Conservation (phyloP, 2,329 filamentous ascomycete species). For the Trichophyton equinum region DNA sequence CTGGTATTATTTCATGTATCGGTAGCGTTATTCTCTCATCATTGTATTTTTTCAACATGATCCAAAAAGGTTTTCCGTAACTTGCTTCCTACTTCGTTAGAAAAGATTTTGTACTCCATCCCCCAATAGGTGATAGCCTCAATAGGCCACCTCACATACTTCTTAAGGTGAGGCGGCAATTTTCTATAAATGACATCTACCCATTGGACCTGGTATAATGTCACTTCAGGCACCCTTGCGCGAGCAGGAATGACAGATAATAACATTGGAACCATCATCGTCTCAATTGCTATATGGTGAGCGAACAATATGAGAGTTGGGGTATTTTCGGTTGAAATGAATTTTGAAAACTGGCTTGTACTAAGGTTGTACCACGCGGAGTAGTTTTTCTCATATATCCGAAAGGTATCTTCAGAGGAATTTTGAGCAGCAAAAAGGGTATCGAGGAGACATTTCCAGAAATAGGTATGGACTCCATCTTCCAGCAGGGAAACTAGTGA, state of each 20-base stretch:
- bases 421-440: neutral
- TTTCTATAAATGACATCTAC: neutral
- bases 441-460: neutral
- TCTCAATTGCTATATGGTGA: neutral
- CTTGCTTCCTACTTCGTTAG: neutral
- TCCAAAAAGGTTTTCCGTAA: neutral
- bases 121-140: neutral
- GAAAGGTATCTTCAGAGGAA: neutral
- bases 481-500: neutral
- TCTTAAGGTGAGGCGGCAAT: neutral
- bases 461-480: neutral
- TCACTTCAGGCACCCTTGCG: neutral
- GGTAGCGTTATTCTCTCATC: neutral
- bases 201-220: conserved; percentile 1
- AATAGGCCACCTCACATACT: conserved; percentile 1
- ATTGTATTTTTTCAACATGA: neutral
- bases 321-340: neutral
- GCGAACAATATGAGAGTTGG: neutral
- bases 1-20: neutral
- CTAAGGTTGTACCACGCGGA: neutral
- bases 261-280: neutral
- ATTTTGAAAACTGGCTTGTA: neutral
- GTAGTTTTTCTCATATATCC: neutral
- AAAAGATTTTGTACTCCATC: neutral
- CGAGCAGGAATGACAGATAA: neutral